Evolutionary conservation across 306 rosid genomes (phyloP).

Genomic region (Potentilla sterilis): DNA sequence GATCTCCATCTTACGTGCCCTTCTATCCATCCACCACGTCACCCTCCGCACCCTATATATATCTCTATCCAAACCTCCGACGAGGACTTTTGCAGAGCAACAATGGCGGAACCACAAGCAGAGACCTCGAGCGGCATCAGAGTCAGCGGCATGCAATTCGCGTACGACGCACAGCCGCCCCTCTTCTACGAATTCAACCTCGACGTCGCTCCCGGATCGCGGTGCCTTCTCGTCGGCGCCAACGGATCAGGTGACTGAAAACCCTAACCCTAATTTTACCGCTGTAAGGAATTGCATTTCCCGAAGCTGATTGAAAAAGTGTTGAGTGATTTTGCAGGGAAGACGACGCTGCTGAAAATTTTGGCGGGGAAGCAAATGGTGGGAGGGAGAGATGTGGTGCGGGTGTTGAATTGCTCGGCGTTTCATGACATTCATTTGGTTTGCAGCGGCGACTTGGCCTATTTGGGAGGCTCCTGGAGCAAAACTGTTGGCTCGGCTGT

Average conservation of each 20-base stretch:
- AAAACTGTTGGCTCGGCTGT: constrained; percentile 82
- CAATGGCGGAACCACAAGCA: constrained; percentile 48
- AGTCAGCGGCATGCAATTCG: constrained; percentile 74
- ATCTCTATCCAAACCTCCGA: not conserved
- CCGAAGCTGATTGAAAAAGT: not conserved
- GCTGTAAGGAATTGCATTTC: too few species aligned
- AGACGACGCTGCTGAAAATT: constrained; percentile 84
- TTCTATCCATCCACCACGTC: not conserved
- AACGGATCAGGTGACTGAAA: constrained; percentile 78
- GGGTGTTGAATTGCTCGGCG: constrained; percentile 72
- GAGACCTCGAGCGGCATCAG: constrained; percentile 40
- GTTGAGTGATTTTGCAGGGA: constrained; percentile 48
- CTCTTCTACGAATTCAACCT: constrained; percentile 72
- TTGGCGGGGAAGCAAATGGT: constrained; percentile 92
- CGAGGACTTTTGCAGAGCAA: not conserved
- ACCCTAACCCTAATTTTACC: too few species aligned
- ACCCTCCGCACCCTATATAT: not conserved
- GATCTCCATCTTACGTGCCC: constrained; percentile 21
- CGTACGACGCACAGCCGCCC: constrained; percentile 59
- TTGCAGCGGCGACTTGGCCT: constrained; percentile 85
- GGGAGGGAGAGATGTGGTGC: constrained; percentile 94
- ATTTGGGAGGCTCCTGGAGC: constrained; percentile 97
- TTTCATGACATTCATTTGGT: constrained; percentile 88
- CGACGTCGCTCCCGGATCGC: constrained; percentile 70
- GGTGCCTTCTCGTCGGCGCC: constrained; percentile 94